Base-by-base conservation (phyloP, 2,329 filamentous ascomycete species). In the Neonectria magnoliae region DNA sequence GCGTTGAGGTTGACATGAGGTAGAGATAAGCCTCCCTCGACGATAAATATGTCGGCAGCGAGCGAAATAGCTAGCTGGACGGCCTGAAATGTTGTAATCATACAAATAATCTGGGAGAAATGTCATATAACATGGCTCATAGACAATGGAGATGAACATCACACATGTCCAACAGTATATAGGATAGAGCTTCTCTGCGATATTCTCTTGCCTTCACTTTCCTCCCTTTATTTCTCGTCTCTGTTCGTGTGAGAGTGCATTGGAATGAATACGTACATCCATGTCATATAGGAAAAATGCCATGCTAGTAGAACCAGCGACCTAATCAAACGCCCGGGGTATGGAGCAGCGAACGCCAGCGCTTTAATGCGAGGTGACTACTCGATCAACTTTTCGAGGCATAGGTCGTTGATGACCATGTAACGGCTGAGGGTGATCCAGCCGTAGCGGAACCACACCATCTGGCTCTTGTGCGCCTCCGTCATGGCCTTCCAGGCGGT, bases 361-460 rank as follows among this genome's bases (percentile, higher is more conserved):
- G 29, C 11, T 36, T 29, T 13, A 33, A 33, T 20, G n/a, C 29
- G 27, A 22, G 11, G n/a, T 13, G 5, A 13, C 31, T 31, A 51
- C n/a, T 51, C 29, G 14, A 72, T 65, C 42, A 77, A 73, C 64
- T 80, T 80, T 68, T 87, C 85, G 33, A 87, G 77, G 75, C 84
- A 86, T 79, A 99, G 77, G 77, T 98, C 94, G 79, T 99, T 99
- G 33, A 98, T 87, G 62, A 94, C 87, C 96, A 99, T 98, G 81
- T 98, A 99, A 65, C 96, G 85, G 74, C 94, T 96, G 62, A 97
- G 77, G 0, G 88, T 86, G 76, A 99, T 97, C 94, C 94, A 99
- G 3, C 94, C 93, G 87, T 94, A 98, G 8, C 96, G 88, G 77
- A 98, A 99, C 96, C 96, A 99, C 41, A 93, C 88, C 96, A 99